Conservation (phyloP, 2,329 filamentous ascomycete genomes). For the Pseudopyricularia javanii region DNA sequence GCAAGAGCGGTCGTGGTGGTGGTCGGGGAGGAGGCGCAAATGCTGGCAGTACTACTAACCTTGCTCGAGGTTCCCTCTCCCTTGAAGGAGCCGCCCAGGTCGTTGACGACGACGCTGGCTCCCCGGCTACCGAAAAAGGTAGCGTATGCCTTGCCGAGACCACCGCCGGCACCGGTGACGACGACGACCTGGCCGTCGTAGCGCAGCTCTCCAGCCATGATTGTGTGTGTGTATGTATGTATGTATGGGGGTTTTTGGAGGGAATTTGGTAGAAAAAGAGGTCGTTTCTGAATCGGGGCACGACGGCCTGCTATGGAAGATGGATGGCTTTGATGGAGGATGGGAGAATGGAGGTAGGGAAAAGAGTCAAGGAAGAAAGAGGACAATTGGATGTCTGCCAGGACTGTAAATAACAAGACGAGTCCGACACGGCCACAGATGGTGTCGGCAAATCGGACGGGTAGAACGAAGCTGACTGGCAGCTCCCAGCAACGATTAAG, state of each 20-base stretch:
- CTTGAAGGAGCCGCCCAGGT: slow-evolving; percentile 85
- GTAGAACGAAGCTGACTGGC: background rate
- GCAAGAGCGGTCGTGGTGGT: background rate
- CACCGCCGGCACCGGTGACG: slow-evolving; percentile 75
- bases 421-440: background rate
- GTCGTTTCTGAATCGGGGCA: background rate
- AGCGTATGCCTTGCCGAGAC: slow-evolving; percentile 71
- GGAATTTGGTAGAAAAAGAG: background rate
- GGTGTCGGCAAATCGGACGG: background rate
- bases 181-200: slow-evolving; percentile 85
- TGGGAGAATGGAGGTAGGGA: too few species aligned
- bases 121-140: slow-evolving; percentile 85
- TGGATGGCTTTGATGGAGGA: background rate
- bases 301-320: background rate
- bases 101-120: slow-evolving; percentile 71
- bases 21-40: too few species aligned
- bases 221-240: slow-evolving; percentile 7
- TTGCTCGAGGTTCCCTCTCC: slow-evolving; percentile 80
- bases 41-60: slow-evolving; percentile 42
- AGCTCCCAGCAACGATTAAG: background rate
- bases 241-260: slow-evolving; percentile 2
- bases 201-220: slow-evolving; percentile 56
- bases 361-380: background rate
- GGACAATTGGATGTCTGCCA: background rate
- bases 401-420: background rate